These are phyloP conservation scores for Barbatosphaeria neglecta DNA, from an alignment of 495 filamentous ascomycete species.

Conservation along the genomic window DNA sequence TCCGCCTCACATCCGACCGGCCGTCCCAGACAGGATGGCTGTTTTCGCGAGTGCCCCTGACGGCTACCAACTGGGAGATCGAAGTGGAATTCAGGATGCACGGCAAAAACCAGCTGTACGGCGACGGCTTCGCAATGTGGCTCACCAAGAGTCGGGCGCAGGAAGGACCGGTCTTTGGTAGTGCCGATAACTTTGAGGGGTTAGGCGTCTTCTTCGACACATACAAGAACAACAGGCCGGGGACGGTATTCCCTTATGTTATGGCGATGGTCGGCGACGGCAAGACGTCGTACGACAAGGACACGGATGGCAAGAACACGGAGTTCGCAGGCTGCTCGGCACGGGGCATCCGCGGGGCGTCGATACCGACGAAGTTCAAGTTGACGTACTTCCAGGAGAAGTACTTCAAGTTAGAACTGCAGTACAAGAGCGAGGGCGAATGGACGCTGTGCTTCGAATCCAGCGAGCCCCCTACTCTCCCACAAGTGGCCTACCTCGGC, in stretches of 20 bases:
- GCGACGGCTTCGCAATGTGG: conserved; percentile 98
- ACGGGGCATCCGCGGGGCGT: conserved; percentile 70
- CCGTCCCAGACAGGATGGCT: conserved; percentile 86
- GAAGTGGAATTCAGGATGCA: conserved; percentile 89
- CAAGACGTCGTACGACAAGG: conserved; percentile 78
- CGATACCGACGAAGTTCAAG: conserved; percentile 69
- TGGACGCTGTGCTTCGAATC: conserved; percentile 89
- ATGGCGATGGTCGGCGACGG: conserved; percentile 98
- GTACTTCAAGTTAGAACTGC: conserved; percentile 77
- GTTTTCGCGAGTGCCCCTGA: conserved; percentile 86
- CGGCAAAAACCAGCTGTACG: conserved; percentile 67
- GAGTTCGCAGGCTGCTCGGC: conserved; percentile 94
- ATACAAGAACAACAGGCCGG: conserved; percentile 98
- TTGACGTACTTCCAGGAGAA: conserved; percentile 97
- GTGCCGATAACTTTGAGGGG: conserved; percentile 80
- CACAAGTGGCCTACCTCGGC: conserved; percentile 84
- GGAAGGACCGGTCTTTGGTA: conserved; percentile 78
- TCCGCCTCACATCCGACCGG: conserved; percentile 83
- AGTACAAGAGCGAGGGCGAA: conserved; percentile 79
- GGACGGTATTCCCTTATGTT: conserved; percentile 90
- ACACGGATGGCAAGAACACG: conserved; percentile 85
- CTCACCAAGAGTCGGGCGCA: conserved; percentile 84
- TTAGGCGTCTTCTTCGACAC: conserved; percentile 97
- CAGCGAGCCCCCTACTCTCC: conserved; percentile 61
- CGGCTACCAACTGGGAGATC: conserved; percentile 98